Conservation (phyloP, 495 filamentous ascomycete species). For the Hyaloscypha variabilis region DNA sequence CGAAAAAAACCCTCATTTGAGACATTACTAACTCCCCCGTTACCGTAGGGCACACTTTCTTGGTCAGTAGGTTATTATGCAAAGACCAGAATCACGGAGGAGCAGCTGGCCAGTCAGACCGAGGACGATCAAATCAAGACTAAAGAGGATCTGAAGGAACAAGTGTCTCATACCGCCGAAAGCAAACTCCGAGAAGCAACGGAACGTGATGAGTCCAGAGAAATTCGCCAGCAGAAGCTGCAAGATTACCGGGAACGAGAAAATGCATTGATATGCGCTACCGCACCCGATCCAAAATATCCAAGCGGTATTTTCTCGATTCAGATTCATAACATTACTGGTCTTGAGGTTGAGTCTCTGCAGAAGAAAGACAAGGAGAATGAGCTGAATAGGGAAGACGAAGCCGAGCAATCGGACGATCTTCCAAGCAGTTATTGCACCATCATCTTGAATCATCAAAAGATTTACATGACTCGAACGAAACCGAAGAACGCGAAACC, state of each 20-base stretch:
- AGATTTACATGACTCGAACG: constrained; percentile 69
- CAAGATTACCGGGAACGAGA: constrained; percentile 59
- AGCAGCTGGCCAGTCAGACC: constrained; percentile 56
- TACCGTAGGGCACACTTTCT: constrained; percentile 63
- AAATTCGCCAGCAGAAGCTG: constrained; percentile 62
- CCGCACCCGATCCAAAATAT: constrained; percentile 56
- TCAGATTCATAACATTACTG: constrained; percentile 74
- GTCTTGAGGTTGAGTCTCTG: constrained; percentile 59
- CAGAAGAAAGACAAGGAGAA: constrained; percentile 47
- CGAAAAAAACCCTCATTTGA: too few species aligned
- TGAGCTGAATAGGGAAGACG: constrained; percentile 49
- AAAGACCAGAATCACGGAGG: constrained; percentile 59
- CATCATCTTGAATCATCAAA: constrained; percentile 70
- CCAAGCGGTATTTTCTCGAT: constrained; percentile 67
- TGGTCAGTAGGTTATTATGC: constrained; percentile 75
- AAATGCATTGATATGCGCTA: constrained; percentile 57
- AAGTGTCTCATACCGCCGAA: constrained; percentile 51
- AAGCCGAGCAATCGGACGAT: constrained; percentile 60
- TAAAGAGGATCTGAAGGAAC: constrained; percentile 53
- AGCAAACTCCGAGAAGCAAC: constrained; percentile 65
- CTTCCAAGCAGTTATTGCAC: constrained; percentile 70
- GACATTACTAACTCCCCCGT: too few species aligned
- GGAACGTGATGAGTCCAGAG: constrained; percentile 50
- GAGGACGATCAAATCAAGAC: constrained; percentile 51
- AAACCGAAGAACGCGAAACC: constrained; percentile 78